Conservation (phyloP, 768 basidiomycete species). For the Suillus subalutaceus region DNA sequence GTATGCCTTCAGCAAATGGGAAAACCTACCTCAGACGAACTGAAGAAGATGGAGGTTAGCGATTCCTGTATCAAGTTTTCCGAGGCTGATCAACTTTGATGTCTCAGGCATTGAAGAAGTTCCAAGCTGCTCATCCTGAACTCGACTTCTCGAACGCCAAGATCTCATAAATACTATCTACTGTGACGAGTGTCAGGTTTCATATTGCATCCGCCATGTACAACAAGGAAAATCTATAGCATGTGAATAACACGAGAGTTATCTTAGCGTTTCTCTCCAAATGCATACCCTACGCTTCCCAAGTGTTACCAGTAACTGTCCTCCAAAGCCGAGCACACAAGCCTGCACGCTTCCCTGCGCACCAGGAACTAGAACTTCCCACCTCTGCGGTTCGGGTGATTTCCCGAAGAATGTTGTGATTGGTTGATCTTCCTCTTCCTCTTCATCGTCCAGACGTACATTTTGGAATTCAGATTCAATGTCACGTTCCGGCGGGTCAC, state of each 20-base stretch:
- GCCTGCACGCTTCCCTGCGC: slow-evolving; percentile 35
- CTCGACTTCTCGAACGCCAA: slow-evolving; percentile 94
- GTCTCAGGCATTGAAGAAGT: slow-evolving; percentile 77
- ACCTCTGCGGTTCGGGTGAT: slow-evolving; percentile 21
- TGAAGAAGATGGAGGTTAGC: slow-evolving; percentile 87
- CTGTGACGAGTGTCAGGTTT: neutral
- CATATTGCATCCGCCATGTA: neutral
- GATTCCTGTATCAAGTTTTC: neutral
- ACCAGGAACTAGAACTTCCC: slow-evolving; percentile 27
- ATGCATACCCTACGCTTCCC: slow-evolving; percentile 28
- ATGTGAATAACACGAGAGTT: slow-evolving; percentile 6
- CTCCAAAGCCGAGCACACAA: slow-evolving; percentile 47
- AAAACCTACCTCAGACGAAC: slow-evolving; percentile 92
- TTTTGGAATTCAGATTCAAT: slow-evolving; percentile 20
- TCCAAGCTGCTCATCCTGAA: slow-evolving; percentile 89
- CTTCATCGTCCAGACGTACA: slow-evolving; percentile 33
- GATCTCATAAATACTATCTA: slow-evolving; percentile 54
- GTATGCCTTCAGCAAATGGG: slow-evolving; percentile 75
- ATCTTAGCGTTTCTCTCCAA: slow-evolving; percentile 27
- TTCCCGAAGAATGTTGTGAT: slow-evolving; percentile 12
- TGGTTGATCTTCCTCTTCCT: slow-evolving; percentile 18
- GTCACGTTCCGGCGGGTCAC: slow-evolving; percentile 41
- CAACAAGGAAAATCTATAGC: slow-evolving; percentile 6
- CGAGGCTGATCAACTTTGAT: slow-evolving; percentile 9
- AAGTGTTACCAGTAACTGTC: slow-evolving; percentile 30